A percentile compares a stretch with the other conserved stretches of the same genome.
Conservation (phyloP, 1,284 basidiomycete genomes). For the Sparassis latifolia region DNA sequence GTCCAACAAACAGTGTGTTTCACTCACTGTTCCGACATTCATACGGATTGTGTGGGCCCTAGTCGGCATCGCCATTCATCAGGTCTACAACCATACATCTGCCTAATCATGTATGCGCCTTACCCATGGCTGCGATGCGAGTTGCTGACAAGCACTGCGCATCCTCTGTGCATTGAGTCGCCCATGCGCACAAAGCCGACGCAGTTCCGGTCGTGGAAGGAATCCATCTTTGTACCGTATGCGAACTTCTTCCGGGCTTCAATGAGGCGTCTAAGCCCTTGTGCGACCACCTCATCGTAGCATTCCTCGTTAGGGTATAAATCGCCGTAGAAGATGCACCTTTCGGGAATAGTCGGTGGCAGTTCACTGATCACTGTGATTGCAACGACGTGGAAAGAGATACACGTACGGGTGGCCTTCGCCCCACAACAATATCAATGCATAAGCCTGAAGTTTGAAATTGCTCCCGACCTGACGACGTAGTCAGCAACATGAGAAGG, state of each 20-base stretch:
- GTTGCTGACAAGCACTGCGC: conserved; percentile 68
- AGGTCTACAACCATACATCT: conserved; percentile 7
- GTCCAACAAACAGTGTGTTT: neutral
- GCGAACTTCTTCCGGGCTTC: conserved; percentile 56
- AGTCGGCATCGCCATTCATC: neutral
- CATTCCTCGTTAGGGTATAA: conserved; percentile 68
- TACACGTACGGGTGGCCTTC: conserved; percentile 73
- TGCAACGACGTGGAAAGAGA: neutral
- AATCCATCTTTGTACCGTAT: conserved; percentile 56
- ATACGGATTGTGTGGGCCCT: conserved; percentile 39
- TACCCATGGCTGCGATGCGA: conserved; percentile 25
- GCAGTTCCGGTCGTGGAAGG: conserved; percentile 49
- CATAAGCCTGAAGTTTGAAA: conserved; percentile 80
- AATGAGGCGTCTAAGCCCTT: conserved; percentile 47
- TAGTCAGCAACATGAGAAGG: neutral
- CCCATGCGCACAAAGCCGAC: conserved; percentile 72
- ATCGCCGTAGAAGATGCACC: conserved; percentile 92
- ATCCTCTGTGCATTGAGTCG: conserved; percentile 38
- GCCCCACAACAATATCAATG: conserved; percentile 77
- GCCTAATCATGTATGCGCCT: conserved; percentile 8
- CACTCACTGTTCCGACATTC: conserved; percentile 54
- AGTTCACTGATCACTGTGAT: neutral
- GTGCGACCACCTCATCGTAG: conserved; percentile 47
- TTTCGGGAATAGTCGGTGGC: conserved; percentile 21
- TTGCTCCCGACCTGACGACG: conserved; percentile 47